A percentile compares a stretch with the other conserved stretches of the same genome.
Evolutionary conservation across 208 protist genomes (phyloP).

Genomic region (Trypanosoma platydactyli): DNA sequence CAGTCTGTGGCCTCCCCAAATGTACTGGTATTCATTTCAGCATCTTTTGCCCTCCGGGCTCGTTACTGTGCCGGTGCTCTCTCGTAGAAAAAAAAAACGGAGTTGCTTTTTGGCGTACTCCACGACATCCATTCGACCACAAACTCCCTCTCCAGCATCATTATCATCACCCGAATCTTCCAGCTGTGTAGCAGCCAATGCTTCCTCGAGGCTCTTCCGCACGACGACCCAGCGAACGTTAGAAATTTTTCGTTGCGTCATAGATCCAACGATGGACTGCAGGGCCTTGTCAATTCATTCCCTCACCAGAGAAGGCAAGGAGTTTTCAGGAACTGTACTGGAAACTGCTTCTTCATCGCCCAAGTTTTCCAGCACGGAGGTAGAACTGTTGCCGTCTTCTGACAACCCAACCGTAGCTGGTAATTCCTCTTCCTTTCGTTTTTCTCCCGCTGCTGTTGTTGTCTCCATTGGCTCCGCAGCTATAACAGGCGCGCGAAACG

Average conservation of each 20-base stretch:
- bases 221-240: conserved; percentile 61
- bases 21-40: neutral
- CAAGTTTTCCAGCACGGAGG: neutral
- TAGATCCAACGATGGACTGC: conserved; percentile 34
- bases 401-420: neutral
- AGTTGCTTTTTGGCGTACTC: conserved; percentile 63
- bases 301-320: neutral
- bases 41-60: neutral
- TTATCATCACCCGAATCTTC: conserved; percentile 1
- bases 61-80: conserved; percentile 30
- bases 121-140: conserved; percentile 24
- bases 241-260: conserved; percentile 51
- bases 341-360: neutral
- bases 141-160: conserved; percentile 4
- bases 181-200: conserved; percentile 16
- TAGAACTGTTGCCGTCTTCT: conserved; percentile 3
- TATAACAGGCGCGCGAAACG: conserved; percentile 41
- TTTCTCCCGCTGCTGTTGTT: conserved; percentile 25
- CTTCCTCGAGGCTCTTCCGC: conserved; percentile 32
- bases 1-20: too few relatives aligned
- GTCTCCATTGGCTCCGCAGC: neutral
- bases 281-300: conserved; percentile 33
- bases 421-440: conserved; percentile 12
- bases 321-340: neutral
- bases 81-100: conserved; percentile 34